These are phyloP conservation scores for Pythium volutum DNA, from an alignment of 352 stramenopile species.

Conservation along the genomic window DNA sequence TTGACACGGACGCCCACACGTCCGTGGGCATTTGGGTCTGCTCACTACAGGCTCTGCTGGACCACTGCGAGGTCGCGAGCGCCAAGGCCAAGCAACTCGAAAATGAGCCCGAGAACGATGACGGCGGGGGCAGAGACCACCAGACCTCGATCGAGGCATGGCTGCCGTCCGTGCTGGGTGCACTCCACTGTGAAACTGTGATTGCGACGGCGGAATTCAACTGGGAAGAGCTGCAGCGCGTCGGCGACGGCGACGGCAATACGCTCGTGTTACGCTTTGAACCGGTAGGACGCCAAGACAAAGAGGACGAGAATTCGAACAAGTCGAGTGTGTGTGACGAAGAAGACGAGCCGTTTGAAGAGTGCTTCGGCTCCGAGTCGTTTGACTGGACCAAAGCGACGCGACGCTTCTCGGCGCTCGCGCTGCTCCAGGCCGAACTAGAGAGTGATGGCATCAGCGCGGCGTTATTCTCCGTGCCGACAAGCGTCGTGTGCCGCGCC, in stretches of 20 bases:
- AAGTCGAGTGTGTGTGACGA: too few relatives aligned
- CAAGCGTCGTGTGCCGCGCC: slow-evolving; percentile 6
- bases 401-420: not conserved
- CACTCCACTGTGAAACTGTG: slow-evolving; percentile 20
- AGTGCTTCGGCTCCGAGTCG: not conserved
- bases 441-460: slow-evolving; percentile 18
- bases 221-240: slow-evolving; percentile 6
- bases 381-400: not conserved
- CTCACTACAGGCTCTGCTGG: not conserved
- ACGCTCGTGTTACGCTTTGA: slow-evolving; percentile 5
- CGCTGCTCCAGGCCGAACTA: slow-evolving; percentile 12
- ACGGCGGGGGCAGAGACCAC: not conserved
- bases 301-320: not conserved
- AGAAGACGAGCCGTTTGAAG: slow-evolving; percentile 2
- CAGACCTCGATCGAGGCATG: slow-evolving; percentile 9
- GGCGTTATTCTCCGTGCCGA: slow-evolving; percentile 13
- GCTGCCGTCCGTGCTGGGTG: slow-evolving; percentile 12
- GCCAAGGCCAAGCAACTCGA: not conserved
- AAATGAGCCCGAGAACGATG: not conserved
- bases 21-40: slow-evolving; percentile 23
- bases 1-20: not conserved
- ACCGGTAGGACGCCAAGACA: not conserved
- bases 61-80: slow-evolving; percentile 2
- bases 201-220: slow-evolving; percentile 22
- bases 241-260: not conserved